Conservation (phyloP, 176 grass and related monocot genomes). For the Calamus simplicifolius region DNA sequence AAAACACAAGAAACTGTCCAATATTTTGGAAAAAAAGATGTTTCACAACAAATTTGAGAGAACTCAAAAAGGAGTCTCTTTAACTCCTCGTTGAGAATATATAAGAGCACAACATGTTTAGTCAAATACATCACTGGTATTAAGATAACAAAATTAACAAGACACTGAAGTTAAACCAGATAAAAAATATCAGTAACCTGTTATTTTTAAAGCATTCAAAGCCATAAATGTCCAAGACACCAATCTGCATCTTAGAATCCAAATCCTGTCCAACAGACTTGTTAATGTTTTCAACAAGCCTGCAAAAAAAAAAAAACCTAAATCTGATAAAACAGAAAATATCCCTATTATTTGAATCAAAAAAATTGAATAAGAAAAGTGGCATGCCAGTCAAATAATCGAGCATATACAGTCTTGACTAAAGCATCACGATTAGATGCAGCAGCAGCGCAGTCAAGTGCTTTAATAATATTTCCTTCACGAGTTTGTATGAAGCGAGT, state of each 20-base stretch:
- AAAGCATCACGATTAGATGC: slow-evolving; percentile 84
- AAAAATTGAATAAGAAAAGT: slow-evolving; percentile 3
- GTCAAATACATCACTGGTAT: too few relatives aligned
- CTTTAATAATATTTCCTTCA: slow-evolving; percentile 91
- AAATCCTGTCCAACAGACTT: slow-evolving; percentile 96
- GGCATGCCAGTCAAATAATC: slow-evolving; percentile 89
- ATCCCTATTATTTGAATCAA: slow-evolving; percentile 10
- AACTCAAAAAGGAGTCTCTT: too few relatives aligned
- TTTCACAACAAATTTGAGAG: too few relatives aligned
- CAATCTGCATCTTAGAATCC: slow-evolving; percentile 88
- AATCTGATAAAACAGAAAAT: not conserved
- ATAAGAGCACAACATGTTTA: too few relatives aligned
- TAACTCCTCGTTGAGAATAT: too few relatives aligned
- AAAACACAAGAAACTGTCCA: too few relatives aligned
- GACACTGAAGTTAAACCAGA: too few relatives aligned
- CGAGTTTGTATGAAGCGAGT: slow-evolving; percentile 83
- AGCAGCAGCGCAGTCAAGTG: slow-evolving; percentile 73
- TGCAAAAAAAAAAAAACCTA: slow-evolving; percentile 34
- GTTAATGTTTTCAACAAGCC: slow-evolving; percentile 98
- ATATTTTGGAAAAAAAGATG: too few relatives aligned
- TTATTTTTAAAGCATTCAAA: slow-evolving; percentile 97
- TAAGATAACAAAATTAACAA: too few relatives aligned
- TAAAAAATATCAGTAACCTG: slow-evolving; percentile 65
- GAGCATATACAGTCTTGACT: slow-evolving; percentile 93
- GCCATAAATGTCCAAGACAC: slow-evolving; percentile 98